Evolutionary conservation across 805 yeast species (phyloP).

Genomic region (Nakazawaea ambrosiae): DNA sequence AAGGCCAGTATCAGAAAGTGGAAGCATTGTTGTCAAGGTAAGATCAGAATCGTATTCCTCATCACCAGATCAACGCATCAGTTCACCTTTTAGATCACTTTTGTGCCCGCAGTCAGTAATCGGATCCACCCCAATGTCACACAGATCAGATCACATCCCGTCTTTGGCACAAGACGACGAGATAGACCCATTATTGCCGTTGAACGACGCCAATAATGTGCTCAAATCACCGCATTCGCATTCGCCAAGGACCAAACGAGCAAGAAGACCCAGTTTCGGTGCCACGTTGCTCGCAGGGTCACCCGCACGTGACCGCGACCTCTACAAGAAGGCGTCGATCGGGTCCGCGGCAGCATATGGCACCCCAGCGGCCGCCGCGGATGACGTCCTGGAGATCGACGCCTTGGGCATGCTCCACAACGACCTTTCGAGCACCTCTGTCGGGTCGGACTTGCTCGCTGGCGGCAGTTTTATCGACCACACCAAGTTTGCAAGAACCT

Average conservation of each 20-base stretch:
- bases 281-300: conserved; percentile 5
- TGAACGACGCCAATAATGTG: no score
- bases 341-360: no score
- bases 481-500: conserved; percentile 11
- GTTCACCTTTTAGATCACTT: no score
- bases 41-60: no score
- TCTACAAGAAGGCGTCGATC: no score
- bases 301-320: neutral
- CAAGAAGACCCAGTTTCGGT: conserved; percentile 10
- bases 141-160: no score
- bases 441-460: conserved; percentile 1
- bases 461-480: conserved; percentile 20
- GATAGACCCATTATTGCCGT: conserved; percentile 7
- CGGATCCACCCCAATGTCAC: no score
- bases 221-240: neutral
- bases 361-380: neutral
- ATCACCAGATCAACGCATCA: no score
- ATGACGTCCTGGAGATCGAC: conserved; percentile 15
- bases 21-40: no score
- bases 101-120: no score
- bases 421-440: conserved; percentile 16
- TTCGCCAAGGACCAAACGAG: conserved; percentile 1
- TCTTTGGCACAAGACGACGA: conserved; percentile 4
- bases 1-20: no score
- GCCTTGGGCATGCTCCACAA: conserved; percentile 22